Evolutionary conservation across 192 early-diverging fungal genomes (phyloP), one percentile per base, ranked within the genome.

Genomic region (Entophlyctis helioformis): DNA sequence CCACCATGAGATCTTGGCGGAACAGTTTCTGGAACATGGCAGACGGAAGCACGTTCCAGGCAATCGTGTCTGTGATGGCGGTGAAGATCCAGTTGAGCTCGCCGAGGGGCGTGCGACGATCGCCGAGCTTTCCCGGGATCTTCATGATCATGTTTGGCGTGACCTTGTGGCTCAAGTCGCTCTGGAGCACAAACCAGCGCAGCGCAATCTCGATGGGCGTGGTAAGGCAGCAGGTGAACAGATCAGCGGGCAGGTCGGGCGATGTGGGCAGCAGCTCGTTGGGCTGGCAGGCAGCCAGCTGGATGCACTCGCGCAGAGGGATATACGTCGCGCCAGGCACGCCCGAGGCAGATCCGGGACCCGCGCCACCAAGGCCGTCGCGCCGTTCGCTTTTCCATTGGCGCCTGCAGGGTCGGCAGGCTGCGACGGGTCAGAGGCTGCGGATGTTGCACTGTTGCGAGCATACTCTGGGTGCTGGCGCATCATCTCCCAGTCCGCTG

Each of bases 21-120:
- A 96, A 98, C 22, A 98, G 68, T 37, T 74, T 76, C 54, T 86
- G 83, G 66, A 98, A 98, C 37, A 86, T 49, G 35, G 94, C 91
- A 23, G 80, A 80, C 1, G 87, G 81, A 16, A 98, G 60, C 26
- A 85, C 84, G 57, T 76, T 88, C 95, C 95, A 98, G 6, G 95
- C 95, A 46, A 98, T 98, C 5, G 92, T 96, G 60, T 98, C 95
- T 0, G 91, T 98, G 36, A 98, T 87, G 21, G 95, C 83, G 3
- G 92, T 96, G 54, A 98, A 95, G 15, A 98, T 93, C 95, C 95
- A 98, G 53, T 96, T 96, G 44, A 98, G 72, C 66, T 98, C 95
- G 36, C 95, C 95, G 12, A 96, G 68, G 0, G 95, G 89, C 15
- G 95, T 92, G 15, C 89, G 76, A 27, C 95, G 80, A 49, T 95